Base-by-base conservation (phyloP, 139 green algal genomes). In the Chlorella sp. region DNA sequence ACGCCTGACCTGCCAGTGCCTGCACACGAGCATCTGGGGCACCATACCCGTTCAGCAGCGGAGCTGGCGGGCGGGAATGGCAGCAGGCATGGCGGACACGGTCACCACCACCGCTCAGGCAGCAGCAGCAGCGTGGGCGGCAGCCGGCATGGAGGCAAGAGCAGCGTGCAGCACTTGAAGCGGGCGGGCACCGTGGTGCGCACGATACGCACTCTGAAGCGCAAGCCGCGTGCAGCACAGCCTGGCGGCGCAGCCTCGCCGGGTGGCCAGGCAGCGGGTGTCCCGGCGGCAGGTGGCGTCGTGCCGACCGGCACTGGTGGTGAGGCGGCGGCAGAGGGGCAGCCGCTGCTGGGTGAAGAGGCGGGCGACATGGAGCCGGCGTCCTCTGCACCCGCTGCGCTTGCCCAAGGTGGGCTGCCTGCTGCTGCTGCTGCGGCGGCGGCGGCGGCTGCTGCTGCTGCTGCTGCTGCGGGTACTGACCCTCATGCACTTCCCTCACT, bases 111-210 rank as follows among this genome's bases (percentile, higher is more conserved):
- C 13, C 51, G 51, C 51, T 26, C 13, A 11, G 51, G 51, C 51
- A 60, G 51, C 51, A 60, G 41, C 72, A 34, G 51, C 51, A 26
- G 34, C n/a, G 9, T 26, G 67, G 34, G 75, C 44, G 44, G 73
- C 75, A 26, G 56, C 38, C 44, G 22, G 48, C 38, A 24, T 28
- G 38, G 41, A 62, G 43, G 62, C 78, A 44, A 30, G 17, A 14
- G 4, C 14, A 43, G 7, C 77, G 17, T 32, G 40, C 36, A 70
- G 56, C 14, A 22, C 46, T 75, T 41, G 24, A 44, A 64, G 62
- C 78, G 78, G 14, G 60, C 62, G 14, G 43, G 43, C 22, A 84
- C 78, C 0, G 60, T 84, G 30, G 78, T 84, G 43, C 60, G 78
- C 38, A 74, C 43, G 3, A 65, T 84, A 3, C 62, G 78, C 62